A percentile compares a stretch with the other conserved stretches of the same genome.
Conservation (phyloP, 495 filamentous ascomycete genomes). For the Penicillium psychrofluorescens region DNA sequence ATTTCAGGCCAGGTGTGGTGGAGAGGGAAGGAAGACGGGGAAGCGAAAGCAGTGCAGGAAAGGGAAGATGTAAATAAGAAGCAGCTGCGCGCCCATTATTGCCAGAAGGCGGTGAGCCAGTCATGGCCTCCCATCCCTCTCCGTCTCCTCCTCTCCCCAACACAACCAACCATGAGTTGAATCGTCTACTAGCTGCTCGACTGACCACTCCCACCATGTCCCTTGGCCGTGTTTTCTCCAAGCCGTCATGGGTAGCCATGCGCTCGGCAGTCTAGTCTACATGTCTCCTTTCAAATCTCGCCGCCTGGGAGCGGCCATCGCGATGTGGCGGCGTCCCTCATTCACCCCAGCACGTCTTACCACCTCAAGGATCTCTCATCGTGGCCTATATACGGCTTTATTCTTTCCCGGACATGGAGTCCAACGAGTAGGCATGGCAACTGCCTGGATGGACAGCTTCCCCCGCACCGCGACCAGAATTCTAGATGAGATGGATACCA, state of each 20-base stretch:
- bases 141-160: too few relatives aligned
- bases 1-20: neutral
- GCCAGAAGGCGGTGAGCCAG: constrained; percentile 13
- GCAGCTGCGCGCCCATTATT: neutral
- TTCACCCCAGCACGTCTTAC: too few relatives aligned
- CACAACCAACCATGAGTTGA: too few relatives aligned
- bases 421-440: constrained; percentile 87
- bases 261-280: too few relatives aligned
- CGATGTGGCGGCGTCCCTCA: too few relatives aligned
- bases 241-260: too few relatives aligned
- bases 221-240: too few relatives aligned
- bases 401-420: constrained; percentile 93
- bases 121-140: too few relatives aligned
- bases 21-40: neutral
- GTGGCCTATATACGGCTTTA: constrained; percentile 58
- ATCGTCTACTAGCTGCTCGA: too few relatives aligned
- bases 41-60: neutral
- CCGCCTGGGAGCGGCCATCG: too few relatives aligned
- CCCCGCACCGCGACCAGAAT: constrained; percentile 63
- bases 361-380: constrained; percentile 5
- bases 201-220: too few relatives aligned
- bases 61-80: constrained; percentile 1
- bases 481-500: constrained; percentile 75
- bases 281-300: too few relatives aligned
- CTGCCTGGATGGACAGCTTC: constrained; percentile 76